Conservation (phyloP, 805 yeast genomes). For the Hemisphaericaspora nanyangensis region DNA sequence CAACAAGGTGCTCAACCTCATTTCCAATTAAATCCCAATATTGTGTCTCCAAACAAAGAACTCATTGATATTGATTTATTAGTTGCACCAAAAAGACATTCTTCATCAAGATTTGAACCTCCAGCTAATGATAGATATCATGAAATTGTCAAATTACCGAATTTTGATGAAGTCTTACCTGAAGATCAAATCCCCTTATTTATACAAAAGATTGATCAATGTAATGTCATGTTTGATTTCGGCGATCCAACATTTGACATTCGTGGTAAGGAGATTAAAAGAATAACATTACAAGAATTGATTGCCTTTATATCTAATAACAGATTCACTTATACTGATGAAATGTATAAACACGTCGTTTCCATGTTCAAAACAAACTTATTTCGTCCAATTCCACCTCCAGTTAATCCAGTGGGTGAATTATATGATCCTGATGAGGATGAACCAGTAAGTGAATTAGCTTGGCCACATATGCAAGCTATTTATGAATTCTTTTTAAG, state of each 20-base stretch:
- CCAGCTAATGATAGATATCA: conserved; percentile 38
- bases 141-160: conserved; percentile 70
- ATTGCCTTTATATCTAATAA: conserved; percentile 82
- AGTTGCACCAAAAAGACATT: conserved; percentile 79
- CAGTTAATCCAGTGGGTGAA: conserved; percentile 95
- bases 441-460: conserved; percentile 92
- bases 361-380: conserved; percentile 85
- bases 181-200: conserved; percentile 78
- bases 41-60: conserved; percentile 62
- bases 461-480: conserved; percentile 99
- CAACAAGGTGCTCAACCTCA: conserved; percentile 19
- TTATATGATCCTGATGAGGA: conserved; percentile 97
- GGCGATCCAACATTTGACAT: conserved; percentile 89
- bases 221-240: conserved; percentile 92
- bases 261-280: conserved; percentile 87
- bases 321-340: conserved; percentile 82
- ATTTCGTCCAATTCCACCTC: conserved; percentile 96
- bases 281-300: conserved; percentile 82
- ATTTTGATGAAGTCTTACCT: conserved; percentile 79
- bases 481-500: conserved; percentile 92
- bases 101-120: conserved; percentile 88
- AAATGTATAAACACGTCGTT: conserved; percentile 83
- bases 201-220: conserved; percentile 86
- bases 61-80: conserved; percentile 76
- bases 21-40: conserved; percentile 21